A percentile compares a stretch with the other conserved stretches of the same genome.
phyloP scores from a whole-genome alignment of 2,329 filamentous ascomycete species.

The Cryphonectria parasitica region DNA sequence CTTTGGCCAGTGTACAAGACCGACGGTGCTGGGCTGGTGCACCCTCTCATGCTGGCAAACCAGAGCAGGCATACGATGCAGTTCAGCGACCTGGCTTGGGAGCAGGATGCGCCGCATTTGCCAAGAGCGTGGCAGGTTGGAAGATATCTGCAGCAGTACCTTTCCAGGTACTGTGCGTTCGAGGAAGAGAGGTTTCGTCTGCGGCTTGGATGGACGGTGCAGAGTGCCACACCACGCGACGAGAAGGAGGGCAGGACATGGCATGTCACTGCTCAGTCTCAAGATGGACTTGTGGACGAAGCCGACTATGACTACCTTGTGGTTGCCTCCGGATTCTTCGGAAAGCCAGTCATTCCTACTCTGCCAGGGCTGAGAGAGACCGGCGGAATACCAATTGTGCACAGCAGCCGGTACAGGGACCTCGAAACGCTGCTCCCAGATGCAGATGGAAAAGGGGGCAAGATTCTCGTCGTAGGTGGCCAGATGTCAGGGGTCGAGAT shows the following conservation, averaged over 20 bases:
- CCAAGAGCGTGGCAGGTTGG: constrained; percentile 80
- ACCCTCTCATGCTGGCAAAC: constrained; percentile 73
- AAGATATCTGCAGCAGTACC: constrained; percentile 70
- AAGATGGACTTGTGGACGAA: constrained; percentile 44
- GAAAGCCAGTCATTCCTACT: constrained; percentile 58
- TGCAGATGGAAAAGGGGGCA: constrained; percentile 49
- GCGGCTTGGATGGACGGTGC: constrained; percentile 54
- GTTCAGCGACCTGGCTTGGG: constrained; percentile 75
- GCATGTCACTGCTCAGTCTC: constrained; percentile 45
- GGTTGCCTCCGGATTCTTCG: constrained; percentile 78
- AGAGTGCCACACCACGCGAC: constrained; percentile 41
- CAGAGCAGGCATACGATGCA: constrained; percentile 77
- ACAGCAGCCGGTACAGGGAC: constrained; percentile 70
- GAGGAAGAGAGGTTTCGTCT: constrained; percentile 45
- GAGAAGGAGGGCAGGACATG: constrained; percentile 41
- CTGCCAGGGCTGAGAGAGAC: constrained; percentile 39
- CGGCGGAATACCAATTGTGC: constrained; percentile 57
- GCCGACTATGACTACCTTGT: constrained; percentile 72
- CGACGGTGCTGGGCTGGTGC: constrained; percentile 57
- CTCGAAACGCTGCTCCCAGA: constrained; percentile 52
- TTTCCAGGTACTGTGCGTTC: constrained; percentile 57
- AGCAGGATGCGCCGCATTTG: constrained; percentile 62
- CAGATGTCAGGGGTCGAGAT: constrained; percentile 85
- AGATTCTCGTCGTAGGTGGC: constrained; percentile 75
- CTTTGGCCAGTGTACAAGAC: constrained; percentile 69